Base-by-base conservation (phyloP, 106 monocot species). In the Narthecium ossifragum region DNA sequence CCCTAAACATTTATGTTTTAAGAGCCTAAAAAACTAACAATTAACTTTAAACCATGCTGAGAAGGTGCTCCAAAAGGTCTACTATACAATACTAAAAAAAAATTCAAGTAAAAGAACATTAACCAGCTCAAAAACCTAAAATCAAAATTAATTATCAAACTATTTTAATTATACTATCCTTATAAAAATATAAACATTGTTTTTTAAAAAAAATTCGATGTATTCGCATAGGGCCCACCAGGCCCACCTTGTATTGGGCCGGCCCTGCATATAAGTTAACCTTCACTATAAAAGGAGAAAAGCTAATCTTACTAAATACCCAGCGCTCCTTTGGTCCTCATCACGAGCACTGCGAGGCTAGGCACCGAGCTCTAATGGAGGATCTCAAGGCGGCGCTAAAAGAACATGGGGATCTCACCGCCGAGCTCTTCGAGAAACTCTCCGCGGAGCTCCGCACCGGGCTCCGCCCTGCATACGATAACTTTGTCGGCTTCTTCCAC, bases 401-500 rank as follows among this genome's bases (percentile, higher is more conserved):
- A 17, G 82, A 82, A 13, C 90, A 90, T 63, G 82, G 55, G 23
- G 82, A 90, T 67, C 78, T 90, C 53, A 82, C 79, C 10, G 33
- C 76, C 1, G 82, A 79, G 10, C 55, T 85, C 24, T 24, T 85
- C 43, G 67, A 82, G 57, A 90, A 60, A 51, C 34, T 90, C 63
- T 85, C 85, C 62, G 27, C 63, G 21, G 90, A 81, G 50, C 70
- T 90, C 45, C 78, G 81, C 53, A 45, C 50, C 50, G 88, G 88
- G 15, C 80, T 89, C 62, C 62, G 58, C 3, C 84, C 80, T 30
- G 88, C 84, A 32, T 69, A 80, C 56, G 66, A 74, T 36, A 75
- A 70, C 53, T 80, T 89, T 55, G 22, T 89, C 51, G 80, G 88
- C 14, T 87, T 87, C 70, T 87, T 87, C 75, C 79, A 82, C 69